phyloP scores from a whole-genome alignment of 179 eudicot species.

The Beta macrorhiza region DNA sequence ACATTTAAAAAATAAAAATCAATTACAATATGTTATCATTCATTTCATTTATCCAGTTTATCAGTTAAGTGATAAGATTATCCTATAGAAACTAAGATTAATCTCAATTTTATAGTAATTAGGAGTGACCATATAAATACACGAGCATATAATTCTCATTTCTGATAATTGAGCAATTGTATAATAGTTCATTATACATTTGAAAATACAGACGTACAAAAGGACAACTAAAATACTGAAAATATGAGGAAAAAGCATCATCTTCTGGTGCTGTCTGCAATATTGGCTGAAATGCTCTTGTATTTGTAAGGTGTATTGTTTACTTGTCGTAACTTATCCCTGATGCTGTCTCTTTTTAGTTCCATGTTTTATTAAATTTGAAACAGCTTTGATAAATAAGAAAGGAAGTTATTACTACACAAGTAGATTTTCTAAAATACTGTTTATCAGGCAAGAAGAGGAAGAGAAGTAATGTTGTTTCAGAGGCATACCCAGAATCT shows the following conservation, averaged over 20 bases:
- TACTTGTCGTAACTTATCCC: neutral
- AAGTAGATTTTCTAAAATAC: neutral
- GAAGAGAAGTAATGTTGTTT: conserved; percentile 44
- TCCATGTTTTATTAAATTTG: neutral
- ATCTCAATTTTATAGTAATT: too few relatives aligned
- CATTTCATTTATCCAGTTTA: too few relatives aligned
- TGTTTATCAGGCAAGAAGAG: conserved; percentile 60
- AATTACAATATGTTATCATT: too few relatives aligned
- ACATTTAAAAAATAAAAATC: too few relatives aligned
- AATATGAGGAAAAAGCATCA: neutral
- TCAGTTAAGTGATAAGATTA: too few relatives aligned
- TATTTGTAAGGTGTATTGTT: neutral
- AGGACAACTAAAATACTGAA: too few relatives aligned
- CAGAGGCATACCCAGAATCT: conserved; percentile 89
- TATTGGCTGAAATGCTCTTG: neutral
- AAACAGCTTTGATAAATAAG: neutral
- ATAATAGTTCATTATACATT: too few relatives aligned
- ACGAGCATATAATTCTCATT: too few relatives aligned
- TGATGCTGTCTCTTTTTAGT: neutral
- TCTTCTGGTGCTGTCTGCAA: neutral
- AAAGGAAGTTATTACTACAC: neutral
- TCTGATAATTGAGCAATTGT: too few relatives aligned
- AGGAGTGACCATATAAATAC: too few relatives aligned
- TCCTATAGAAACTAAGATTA: too few relatives aligned
- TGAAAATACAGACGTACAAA: too few relatives aligned